Evolutionary conservation across 148 eudicot species (phyloP).

Genomic region (Chenopodium quinoa): DNA sequence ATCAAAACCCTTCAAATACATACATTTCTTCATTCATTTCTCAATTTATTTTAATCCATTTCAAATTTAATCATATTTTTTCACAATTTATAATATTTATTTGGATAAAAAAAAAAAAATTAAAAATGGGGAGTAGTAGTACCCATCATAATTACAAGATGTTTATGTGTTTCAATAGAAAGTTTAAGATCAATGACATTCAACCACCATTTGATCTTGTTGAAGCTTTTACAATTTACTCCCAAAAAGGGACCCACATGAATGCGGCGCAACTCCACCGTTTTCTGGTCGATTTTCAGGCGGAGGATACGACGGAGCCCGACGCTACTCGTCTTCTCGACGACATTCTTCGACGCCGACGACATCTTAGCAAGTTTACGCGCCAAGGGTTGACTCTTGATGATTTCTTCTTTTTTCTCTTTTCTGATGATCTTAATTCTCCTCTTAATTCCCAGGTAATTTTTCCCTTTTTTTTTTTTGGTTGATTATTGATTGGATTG

Average conservation of each 20-base stretch:
- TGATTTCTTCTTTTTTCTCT: constrained; percentile 68
- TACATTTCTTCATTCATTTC: background rate
- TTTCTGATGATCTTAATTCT: constrained; percentile 61
- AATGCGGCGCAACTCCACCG: constrained; percentile 45
- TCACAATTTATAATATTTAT: no score
- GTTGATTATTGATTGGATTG: no score
- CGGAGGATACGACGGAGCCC: constrained; percentile 40
- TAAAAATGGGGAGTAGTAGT: constrained; percentile 17
- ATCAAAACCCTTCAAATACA: background rate
- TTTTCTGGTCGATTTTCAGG: constrained; percentile 65
- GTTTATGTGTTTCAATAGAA: constrained; percentile 72
- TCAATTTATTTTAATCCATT: background rate
- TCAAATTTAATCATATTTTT: background rate
- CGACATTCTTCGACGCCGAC: constrained; percentile 33
- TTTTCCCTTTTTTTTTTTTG: background rate
- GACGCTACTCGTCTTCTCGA: constrained; percentile 37
- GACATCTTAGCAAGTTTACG: constrained; percentile 31
- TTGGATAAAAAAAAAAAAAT: background rate
- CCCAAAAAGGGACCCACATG: constrained; percentile 38
- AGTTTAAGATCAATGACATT: constrained; percentile 61
- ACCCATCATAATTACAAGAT: constrained; percentile 57
- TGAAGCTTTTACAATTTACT: constrained; percentile 50
- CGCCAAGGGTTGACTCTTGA: constrained; percentile 46
- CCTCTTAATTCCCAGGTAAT: constrained; percentile 57
- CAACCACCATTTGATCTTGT: constrained; percentile 73